Evolutionary conservation across 495 filamentous ascomycete species (phyloP).

Genomic region (Penicillium chermesinum): DNA sequence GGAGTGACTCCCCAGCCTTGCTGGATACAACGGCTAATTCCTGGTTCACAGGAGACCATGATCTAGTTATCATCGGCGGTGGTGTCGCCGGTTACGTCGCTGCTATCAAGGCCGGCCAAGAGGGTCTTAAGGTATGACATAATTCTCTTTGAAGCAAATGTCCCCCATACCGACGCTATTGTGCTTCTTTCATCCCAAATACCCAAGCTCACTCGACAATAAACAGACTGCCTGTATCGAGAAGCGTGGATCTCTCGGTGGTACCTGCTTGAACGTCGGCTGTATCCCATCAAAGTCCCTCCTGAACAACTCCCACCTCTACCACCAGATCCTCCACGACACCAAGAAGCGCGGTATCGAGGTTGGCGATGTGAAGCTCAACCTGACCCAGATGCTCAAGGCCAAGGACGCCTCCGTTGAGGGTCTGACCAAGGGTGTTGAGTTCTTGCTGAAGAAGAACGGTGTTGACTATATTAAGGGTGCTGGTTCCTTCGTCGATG

Average conservation of each 20-base stretch:
- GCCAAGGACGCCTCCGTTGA: slow-evolving; percentile 89
- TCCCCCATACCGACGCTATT: neutral
- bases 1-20: slow-evolving; percentile 9
- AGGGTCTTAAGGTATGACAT: slow-evolving; percentile 80
- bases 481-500: slow-evolving; percentile 76
- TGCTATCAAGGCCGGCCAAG: slow-evolving; percentile 97
- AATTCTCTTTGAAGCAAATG: neutral
- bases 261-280: slow-evolving; percentile 97
- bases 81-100: slow-evolving; percentile 98
- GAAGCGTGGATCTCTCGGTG: slow-evolving; percentile 91
- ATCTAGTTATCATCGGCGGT: slow-evolving; percentile 92
- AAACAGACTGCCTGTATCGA: slow-evolving; percentile 91
- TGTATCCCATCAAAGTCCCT: slow-evolving; percentile 99
- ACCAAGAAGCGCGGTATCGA: slow-evolving; percentile 95
- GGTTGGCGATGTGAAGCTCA: slow-evolving; percentile 93
- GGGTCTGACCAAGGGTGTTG: slow-evolving; percentile 91
- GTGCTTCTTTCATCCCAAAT: neutral
- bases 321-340: slow-evolving; percentile 96
- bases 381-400: slow-evolving; percentile 93
- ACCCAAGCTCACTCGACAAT: slow-evolving; percentile 12
- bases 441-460: slow-evolving; percentile 98
- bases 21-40: slow-evolving; percentile 23
- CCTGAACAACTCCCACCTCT: slow-evolving; percentile 98
- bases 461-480: slow-evolving; percentile 95
- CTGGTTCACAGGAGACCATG: slow-evolving; percentile 66